Evolutionary conservation across 2,329 filamentous ascomycete species (phyloP).

Genomic region (Penicillium sp.): DNA sequence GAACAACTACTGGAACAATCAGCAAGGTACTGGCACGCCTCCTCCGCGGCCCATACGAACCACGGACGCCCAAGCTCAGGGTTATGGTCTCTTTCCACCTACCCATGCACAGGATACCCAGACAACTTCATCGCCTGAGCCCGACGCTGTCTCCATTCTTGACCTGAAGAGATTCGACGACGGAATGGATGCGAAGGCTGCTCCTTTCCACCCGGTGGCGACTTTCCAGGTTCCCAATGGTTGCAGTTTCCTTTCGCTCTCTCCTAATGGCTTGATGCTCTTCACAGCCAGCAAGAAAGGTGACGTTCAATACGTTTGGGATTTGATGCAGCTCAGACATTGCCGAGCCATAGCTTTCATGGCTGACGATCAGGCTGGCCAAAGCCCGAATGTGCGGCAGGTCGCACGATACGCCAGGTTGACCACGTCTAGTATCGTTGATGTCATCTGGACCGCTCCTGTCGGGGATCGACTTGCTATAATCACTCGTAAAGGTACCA

Average conservation of each 20-base stretch:
- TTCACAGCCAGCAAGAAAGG: constrained; percentile 50
- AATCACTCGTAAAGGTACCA: constrained; percentile 90
- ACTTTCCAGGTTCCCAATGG: constrained; percentile 50
- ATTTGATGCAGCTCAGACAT: constrained; percentile 49
- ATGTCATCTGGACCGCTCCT: constrained; percentile 82
- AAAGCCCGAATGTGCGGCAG: constrained; percentile 63
- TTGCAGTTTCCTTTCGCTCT: constrained; percentile 51
- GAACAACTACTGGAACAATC: constrained; percentile 52
- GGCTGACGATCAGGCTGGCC: constrained; percentile 32
- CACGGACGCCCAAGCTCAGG: constrained; percentile 30
- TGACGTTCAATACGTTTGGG: constrained; percentile 52
- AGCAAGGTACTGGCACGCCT: constrained; percentile 25
- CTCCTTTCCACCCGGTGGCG: constrained; percentile 38
- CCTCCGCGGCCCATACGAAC: constrained; percentile 32
- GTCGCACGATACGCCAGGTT: constrained; percentile 85
- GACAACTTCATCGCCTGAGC: constrained; percentile 35
- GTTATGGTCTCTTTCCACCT: constrained; percentile 43
- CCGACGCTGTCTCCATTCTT: constrained; percentile 47
- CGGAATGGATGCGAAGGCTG: constrained; percentile 34
- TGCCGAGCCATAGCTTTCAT: constrained; percentile 40
- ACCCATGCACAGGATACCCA: constrained; percentile 46
- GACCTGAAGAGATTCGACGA: constrained; percentile 47
- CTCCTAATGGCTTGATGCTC: constrained; percentile 47
- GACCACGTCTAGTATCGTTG: constrained; percentile 86
- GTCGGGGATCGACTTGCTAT: constrained; percentile 81